Base-by-base conservation (phyloP, 345 rosid genomes). In the Eucalyptus albens region DNA sequence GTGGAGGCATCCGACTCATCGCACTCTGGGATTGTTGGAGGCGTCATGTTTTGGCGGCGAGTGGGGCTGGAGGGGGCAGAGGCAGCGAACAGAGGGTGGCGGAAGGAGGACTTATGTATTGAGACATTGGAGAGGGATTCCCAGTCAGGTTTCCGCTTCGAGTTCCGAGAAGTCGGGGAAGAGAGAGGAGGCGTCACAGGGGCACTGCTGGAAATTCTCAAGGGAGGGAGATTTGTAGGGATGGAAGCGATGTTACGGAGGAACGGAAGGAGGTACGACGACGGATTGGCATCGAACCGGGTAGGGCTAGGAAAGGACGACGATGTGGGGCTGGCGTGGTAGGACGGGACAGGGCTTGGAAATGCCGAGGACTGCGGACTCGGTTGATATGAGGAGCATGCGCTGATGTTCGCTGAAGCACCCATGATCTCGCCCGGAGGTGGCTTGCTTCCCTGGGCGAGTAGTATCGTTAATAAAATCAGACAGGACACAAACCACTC, bases 111-210 rank as follows among this genome's bases (percentile, higher is more conserved):
- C 44, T 77, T 77, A 42, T 77, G 85, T 77, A 91, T 77, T 86
- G 96, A 93, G 22, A 86, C 93, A 86, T 94, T 94, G 9, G 97
- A 91, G 59, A 96, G 89, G 50, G 95, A 94, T 50, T 97, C 97
- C 91, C 97, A 92, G 60, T 91, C 93, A 50, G 95, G 90, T 91
- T 95, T 97, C n/a, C 88, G 93, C 88, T 95, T 96, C 5, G 96
- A 93, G 87, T 94, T 94, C 33, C 95, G 94, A 9, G 97, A 95
- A 62, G 96, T 95, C 8, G 99, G 99, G 88, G 99, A 98, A 9
- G 99, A 97, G 6, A 96, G 93, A 6, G 99, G 99, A 3, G 99
- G 99, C 12, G 99, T 98, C n/a, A 98, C 98, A 7, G 99, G 99
- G 1, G 99, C 99, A 19, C 99, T 98, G 90, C 91, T 98, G 87